Conservation (phyloP, 2,329 filamentous ascomycete genomes). For the Pyrenophora teres region DNA sequence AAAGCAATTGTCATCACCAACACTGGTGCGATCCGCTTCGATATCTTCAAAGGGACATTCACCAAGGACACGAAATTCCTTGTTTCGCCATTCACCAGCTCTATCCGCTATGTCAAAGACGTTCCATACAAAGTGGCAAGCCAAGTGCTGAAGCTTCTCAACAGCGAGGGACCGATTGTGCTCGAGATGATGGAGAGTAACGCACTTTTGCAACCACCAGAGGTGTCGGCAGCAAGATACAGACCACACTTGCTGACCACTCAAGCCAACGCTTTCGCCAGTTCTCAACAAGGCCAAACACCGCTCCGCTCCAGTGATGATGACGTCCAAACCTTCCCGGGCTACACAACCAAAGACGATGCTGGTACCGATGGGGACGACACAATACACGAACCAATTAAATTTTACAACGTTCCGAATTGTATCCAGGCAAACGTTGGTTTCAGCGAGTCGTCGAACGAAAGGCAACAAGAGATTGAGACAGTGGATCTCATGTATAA, state of each 20-base stretch:
- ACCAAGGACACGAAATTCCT: conserved; percentile 86
- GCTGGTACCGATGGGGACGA: conserved; percentile 85
- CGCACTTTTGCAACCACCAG: conserved; percentile 51
- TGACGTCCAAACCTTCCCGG: conserved; percentile 60
- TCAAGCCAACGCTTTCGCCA: conserved; percentile 5
- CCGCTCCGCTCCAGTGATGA: conserved; percentile 8
- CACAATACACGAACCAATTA: conserved; percentile 76
- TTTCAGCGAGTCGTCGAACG: conserved; percentile 51
- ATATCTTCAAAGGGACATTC: conserved; percentile 90
- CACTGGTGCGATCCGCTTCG: conserved; percentile 90
- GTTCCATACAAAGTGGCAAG: conserved; percentile 78
- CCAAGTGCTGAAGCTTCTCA: conserved; percentile 66
- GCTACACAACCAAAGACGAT: conserved; percentile 91
- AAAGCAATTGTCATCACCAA: conserved; percentile 79
- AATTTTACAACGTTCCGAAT: conserved; percentile 80
- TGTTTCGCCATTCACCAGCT: conserved; percentile 84
- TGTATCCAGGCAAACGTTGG: conserved; percentile 72
- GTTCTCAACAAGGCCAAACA: conserved; percentile 13
- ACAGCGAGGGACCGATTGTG: conserved; percentile 61
- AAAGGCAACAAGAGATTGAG: conserved; percentile 59
- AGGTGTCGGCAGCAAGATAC: conserved; percentile 46
- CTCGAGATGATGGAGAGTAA: conserved; percentile 34
- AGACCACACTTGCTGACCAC: conserved; percentile 25
- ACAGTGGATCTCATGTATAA: conserved; percentile 88
- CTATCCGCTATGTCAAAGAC: conserved; percentile 75